Evolutionary conservation across 2,329 filamentous ascomycete genomes (phyloP).

Genomic region (Aspergillus fumigatiaffinis): DNA sequence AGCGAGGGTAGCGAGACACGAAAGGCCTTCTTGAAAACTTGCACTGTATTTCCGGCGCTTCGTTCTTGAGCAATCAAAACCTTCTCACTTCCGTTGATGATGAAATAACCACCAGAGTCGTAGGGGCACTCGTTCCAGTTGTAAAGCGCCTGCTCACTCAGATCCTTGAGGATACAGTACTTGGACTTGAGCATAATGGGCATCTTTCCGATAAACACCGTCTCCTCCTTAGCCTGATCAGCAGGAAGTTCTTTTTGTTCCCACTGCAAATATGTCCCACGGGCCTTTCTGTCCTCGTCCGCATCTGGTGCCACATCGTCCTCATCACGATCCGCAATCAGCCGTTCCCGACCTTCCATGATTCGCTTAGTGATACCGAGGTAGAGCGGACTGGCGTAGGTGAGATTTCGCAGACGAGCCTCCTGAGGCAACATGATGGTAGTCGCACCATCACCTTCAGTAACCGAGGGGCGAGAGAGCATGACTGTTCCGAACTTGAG

Average conservation of each 20-base stretch:
- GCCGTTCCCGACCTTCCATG: constrained; percentile 74
- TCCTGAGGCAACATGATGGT: constrained; percentile 88
- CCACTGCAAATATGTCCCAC: constrained; percentile 44
- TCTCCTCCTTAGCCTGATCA: constrained; percentile 60
- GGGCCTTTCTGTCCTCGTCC: constrained; percentile 46
- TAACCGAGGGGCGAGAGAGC: constrained; percentile 84
- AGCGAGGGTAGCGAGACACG: no score
- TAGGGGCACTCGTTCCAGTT: constrained; percentile 95
- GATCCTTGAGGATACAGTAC: constrained; percentile 82
- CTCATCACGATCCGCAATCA: constrained; percentile 64
- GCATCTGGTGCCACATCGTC: constrained; percentile 49
- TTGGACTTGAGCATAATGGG: constrained; percentile 98
- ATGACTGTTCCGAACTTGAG: constrained; percentile 90
- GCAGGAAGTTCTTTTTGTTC: constrained; percentile 42
- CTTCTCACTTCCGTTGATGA: constrained; percentile 99
- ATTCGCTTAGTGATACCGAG: constrained; percentile 83
- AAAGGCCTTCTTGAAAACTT: constrained; percentile 99
- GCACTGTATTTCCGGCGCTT: constrained; percentile 96
- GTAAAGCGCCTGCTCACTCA: constrained; percentile 82
- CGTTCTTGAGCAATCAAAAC: constrained; percentile 96
- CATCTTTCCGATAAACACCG: constrained; percentile 89
- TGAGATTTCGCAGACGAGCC: constrained; percentile 90
- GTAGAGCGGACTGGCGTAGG: constrained; percentile 89
- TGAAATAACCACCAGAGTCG: constrained; percentile 97
- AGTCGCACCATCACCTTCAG: constrained; percentile 86